Base-by-base conservation (phyloP, 768 basidiomycete species). In the Peribolospora baueri region DNA sequence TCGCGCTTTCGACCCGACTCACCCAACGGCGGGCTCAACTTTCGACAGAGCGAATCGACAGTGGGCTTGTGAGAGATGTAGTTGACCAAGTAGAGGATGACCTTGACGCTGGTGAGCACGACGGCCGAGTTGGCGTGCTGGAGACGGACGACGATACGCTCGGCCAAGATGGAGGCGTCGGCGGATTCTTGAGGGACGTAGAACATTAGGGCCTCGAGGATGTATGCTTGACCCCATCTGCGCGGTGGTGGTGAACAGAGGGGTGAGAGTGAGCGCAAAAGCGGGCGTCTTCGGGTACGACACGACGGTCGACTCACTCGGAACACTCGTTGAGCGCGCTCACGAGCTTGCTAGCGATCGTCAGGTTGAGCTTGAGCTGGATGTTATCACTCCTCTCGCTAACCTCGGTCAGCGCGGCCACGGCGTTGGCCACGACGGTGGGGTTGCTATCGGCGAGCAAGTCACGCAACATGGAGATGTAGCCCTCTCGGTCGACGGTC, bases 71-170 rank as follows among this genome's bases (percentile, higher is more conserved):
- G 81, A 58, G 85, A 82, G 84, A 97, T 97, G 68, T 98, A 97
- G 68, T 97, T 98, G 91, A 98, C 97, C 57, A 97, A 72, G 64
- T 91, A 97, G 14, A 97, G 72, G 37, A 95, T 73, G 54, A 84
- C 80, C 70, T 98, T 97, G 74, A 97, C 84, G 10, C 88, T 83
- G n/a, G 91, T 95, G 54, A 98, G 72, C 8, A 97, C 88, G n/a
- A 98, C 93, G 3, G 93, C 93, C 38, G 87, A 90, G 67, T 98
- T 98, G n/a, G 88, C 87, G 65, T 97, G 91, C 64, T 93, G 86
- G 38, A 98, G 72, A 61, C 95, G 82, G 50, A 87, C 75, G 49
- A 88, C 78, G 59, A 98, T 82, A 41, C 91, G 81, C 66, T 98
- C 93, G n/a, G 84, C 87, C 70, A 97, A 80, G 42, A 83, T 71